These are phyloP conservation scores for Stentor coeruleus DNA, from an alignment of 73 alveolate genomes.

Conservation along the genomic window DNA sequence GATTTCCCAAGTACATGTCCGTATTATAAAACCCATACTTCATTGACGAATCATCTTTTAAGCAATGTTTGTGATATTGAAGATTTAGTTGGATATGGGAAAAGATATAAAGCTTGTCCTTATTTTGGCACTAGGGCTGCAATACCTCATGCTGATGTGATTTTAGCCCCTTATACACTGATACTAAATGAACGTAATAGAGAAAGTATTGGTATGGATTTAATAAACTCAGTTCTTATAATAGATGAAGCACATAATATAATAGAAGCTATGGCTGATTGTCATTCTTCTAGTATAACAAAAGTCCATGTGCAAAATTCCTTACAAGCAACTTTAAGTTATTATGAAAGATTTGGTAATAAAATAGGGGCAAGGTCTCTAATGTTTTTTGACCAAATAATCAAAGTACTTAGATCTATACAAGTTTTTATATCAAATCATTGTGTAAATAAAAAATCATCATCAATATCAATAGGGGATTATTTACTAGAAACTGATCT, in stretches of 20 bases:
- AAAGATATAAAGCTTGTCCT: conserved; percentile 49
- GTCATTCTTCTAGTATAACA: not conserved
- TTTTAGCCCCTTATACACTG: conserved; percentile 60
- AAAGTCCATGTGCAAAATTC: not conserved
- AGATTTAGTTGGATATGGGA: conserved; percentile 48
- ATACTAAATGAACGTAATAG: conserved; percentile 40
- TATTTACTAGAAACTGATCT: not conserved
- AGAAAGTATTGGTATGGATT: conserved; percentile 31
- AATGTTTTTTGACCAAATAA: not conserved
- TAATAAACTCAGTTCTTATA: conserved; percentile 44
- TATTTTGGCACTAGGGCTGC: conserved; percentile 44
- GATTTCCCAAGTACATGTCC: not conserved
- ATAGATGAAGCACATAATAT: conserved; percentile 63
- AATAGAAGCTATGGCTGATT: conserved; percentile 26
- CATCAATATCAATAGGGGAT: not conserved
- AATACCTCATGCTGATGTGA: conserved; percentile 37
- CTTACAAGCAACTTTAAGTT: not conserved
- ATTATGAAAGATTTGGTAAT: not conserved
- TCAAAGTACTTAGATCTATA: not conserved
- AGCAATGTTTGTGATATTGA: conserved; percentile 37
- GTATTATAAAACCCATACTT: not conserved
- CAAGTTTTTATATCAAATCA: not conserved
- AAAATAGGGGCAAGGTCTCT: not conserved
- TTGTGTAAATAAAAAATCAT: not conserved
- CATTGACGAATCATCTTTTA: conserved; percentile 16